phyloP scores from a whole-genome alignment of 2,329 filamentous ascomycete genomes.

The Mycogone perniciosa region DNA sequence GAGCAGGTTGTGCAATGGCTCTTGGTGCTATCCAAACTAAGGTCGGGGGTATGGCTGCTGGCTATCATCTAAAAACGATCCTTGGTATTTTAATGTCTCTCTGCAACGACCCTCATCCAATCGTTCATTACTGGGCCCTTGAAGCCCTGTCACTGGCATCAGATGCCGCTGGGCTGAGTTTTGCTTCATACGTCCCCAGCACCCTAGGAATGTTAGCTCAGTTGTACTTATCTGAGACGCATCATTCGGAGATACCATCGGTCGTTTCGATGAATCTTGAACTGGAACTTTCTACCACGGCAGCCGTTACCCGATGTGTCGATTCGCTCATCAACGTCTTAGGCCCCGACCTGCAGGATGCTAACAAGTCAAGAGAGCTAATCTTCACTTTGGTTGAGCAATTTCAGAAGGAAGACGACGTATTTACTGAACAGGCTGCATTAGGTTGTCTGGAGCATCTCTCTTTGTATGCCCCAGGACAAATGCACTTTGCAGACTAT shows the following conservation, averaged over 20 bases:
- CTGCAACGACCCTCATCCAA: conserved; percentile 88
- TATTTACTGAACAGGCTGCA: conserved; percentile 66
- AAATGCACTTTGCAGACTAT: conserved; percentile 79
- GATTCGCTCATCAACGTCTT: conserved; percentile 97
- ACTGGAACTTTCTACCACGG: conserved; percentile 72
- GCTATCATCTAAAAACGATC: conserved; percentile 93
- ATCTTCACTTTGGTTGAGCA: conserved; percentile 81
- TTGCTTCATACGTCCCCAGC: conserved; percentile 82
- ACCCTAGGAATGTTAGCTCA: conserved; percentile 92
- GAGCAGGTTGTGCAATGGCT: conserved; percentile 90
- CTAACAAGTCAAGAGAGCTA: conserved; percentile 83
- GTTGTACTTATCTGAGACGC: conserved; percentile 83
- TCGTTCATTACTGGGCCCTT: conserved; percentile 93
- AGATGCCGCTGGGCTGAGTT: conserved; percentile 87
- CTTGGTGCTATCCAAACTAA: conserved; percentile 90
- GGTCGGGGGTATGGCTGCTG: conserved; percentile 94
- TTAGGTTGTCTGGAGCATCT: conserved; percentile 84
- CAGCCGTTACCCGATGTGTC: conserved; percentile 79
- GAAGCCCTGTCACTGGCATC: conserved; percentile 81
- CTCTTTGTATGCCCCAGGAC: conserved; percentile 81
- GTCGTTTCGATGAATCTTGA: conserved; percentile 86
- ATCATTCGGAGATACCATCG: conserved; percentile 76
- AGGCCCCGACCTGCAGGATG: conserved; percentile 89
- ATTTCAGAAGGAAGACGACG: conserved; percentile 69
- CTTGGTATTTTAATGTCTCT: conserved; percentile 97